Percentiles rank a stretch among this genome's conserved stretches.
These are phyloP conservation scores for Dacryopinax primogenitus DNA, from an alignment of 768 basidiomycete species.

Conservation along the genomic window DNA sequence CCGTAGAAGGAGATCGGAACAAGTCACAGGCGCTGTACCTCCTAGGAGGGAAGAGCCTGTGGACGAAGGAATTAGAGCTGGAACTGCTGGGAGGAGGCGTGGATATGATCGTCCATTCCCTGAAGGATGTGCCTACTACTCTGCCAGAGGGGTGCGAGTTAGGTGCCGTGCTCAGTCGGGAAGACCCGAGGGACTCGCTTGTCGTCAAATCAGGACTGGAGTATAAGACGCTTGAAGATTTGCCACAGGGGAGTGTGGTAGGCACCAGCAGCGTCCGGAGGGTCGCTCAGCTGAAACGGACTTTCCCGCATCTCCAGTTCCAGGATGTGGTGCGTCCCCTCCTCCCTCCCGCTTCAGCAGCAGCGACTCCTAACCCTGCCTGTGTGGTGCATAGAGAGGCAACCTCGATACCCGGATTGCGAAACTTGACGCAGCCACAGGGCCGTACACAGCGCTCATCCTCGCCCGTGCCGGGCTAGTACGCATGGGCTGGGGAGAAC, in stretches of 20 bases:
- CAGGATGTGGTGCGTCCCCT: slow-evolving; percentile 65
- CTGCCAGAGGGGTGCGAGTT: slow-evolving; percentile 76
- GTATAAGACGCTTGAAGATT: slow-evolving; percentile 64
- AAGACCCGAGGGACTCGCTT: slow-evolving; percentile 78
- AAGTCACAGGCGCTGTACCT: slow-evolving; percentile 76
- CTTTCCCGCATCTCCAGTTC: slow-evolving; percentile 64
- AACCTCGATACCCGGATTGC: slow-evolving; percentile 86
- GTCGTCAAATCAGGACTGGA: slow-evolving; percentile 63
- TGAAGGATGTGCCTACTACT: slow-evolving; percentile 87
- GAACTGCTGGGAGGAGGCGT: slow-evolving; percentile 56
- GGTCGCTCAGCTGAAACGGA: slow-evolving; percentile 75
- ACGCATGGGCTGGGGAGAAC: slow-evolving; percentile 58
- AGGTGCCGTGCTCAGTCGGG: slow-evolving; percentile 72
- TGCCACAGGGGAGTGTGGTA: slow-evolving; percentile 81
- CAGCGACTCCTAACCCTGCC: no score
- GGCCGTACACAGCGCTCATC: slow-evolving; percentile 74
- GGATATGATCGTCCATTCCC: slow-evolving; percentile 84
- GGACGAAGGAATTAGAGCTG: slow-evolving; percentile 95
- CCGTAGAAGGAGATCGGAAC: slow-evolving; percentile 75
- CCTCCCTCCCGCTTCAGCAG: neutral
- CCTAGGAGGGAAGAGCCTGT: slow-evolving; percentile 79
- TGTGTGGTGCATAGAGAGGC: slow-evolving; percentile 50
- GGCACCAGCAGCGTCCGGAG: slow-evolving; percentile 90
- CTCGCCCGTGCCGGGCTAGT: slow-evolving; percentile 88
- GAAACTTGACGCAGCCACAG: slow-evolving; percentile 75